phyloP scores from a whole-genome alignment of 805 yeast species.

The Zygoascus ofunaensis region DNA sequence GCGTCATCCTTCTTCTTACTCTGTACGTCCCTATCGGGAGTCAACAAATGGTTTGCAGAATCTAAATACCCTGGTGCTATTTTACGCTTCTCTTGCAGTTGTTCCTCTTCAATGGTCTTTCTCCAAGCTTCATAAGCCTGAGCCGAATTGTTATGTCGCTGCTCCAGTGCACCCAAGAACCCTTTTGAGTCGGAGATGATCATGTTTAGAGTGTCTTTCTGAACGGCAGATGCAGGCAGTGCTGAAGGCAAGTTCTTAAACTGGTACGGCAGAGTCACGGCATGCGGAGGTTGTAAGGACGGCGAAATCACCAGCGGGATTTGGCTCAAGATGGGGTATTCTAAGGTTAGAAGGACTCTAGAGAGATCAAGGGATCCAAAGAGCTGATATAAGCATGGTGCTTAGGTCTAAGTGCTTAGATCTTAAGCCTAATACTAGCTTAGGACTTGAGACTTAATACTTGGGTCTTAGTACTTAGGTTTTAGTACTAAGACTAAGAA shows the following conservation, averaged over 20 bases:
- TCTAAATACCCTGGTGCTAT: conserved; percentile 40
- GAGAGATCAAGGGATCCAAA: no score
- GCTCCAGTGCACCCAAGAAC: conserved; percentile 22
- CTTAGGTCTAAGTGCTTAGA: no score
- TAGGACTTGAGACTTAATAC: no score
- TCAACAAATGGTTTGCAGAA: conserved; percentile 19
- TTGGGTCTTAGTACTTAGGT: no score
- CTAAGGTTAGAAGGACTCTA: conserved; percentile 27
- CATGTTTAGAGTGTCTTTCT: conserved; percentile 24
- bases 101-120: conserved; percentile 15
- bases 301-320: conserved; percentile 51
- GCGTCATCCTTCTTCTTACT: no score
- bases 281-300: conserved; percentile 43
- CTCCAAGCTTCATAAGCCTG: conserved; percentile 29
- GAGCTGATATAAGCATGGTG: no score
- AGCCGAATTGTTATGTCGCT: conserved; percentile 22
- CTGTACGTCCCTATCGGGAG: no score
- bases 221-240: conserved; percentile 28
- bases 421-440: no score
- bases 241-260: conserved; percentile 33
- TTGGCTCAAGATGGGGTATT: conserved; percentile 41
- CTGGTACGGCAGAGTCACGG: conserved; percentile 43
- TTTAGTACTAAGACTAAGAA: no score
- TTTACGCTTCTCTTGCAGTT: conserved; percentile 21
- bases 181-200: conserved; percentile 29